Evolutionary conservation across 2,329 filamentous ascomycete genomes (phyloP).

Genomic region (Diaporthe citrichinensis): DNA sequence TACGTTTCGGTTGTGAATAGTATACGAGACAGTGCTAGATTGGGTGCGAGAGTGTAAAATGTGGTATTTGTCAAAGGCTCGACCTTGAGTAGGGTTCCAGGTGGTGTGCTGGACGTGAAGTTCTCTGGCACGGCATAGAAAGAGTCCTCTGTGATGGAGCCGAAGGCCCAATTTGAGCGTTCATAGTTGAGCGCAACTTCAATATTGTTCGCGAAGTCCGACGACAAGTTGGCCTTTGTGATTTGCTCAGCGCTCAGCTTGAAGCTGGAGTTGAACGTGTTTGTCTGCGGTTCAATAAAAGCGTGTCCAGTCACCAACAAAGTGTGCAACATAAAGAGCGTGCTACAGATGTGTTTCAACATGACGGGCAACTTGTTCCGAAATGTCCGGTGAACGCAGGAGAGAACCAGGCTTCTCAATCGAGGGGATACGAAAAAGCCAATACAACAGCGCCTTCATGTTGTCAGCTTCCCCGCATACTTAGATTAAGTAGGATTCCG

Average conservation of each 20-base stretch:
- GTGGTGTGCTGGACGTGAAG: constrained; percentile 39
- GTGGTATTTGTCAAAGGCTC: constrained; percentile 55
- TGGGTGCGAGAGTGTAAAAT: constrained; percentile 57
- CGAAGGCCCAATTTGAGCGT: constrained; percentile 51
- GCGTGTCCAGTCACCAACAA: neutral
- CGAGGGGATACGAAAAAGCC: neutral
- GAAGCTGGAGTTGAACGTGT: constrained; percentile 50
- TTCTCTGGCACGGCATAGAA: constrained; percentile 55
- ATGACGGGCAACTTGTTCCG: neutral
- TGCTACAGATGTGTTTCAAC: neutral
- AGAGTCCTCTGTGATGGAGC: constrained; percentile 51
- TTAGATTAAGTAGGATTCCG: neutral
- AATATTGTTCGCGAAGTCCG: constrained; percentile 42
- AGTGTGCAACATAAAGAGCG: neutral
- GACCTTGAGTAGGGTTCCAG: constrained; percentile 57
- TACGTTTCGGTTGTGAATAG: constrained; percentile 61
- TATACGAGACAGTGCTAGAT: constrained; percentile 62
- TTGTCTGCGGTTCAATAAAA: constrained; percentile 7
- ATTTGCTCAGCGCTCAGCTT: constrained; percentile 47
- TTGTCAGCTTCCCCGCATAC: constrained; percentile 6
- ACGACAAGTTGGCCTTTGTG: constrained; percentile 44
- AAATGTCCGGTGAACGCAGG: neutral
- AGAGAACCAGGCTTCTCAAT: neutral
- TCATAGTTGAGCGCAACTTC: constrained; percentile 48
- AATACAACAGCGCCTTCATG: neutral